These are phyloP conservation scores for Schoenoplectus tabernaemontani DNA, from an alignment of 202 grass and related monocot species.

Conservation along the genomic window DNA sequence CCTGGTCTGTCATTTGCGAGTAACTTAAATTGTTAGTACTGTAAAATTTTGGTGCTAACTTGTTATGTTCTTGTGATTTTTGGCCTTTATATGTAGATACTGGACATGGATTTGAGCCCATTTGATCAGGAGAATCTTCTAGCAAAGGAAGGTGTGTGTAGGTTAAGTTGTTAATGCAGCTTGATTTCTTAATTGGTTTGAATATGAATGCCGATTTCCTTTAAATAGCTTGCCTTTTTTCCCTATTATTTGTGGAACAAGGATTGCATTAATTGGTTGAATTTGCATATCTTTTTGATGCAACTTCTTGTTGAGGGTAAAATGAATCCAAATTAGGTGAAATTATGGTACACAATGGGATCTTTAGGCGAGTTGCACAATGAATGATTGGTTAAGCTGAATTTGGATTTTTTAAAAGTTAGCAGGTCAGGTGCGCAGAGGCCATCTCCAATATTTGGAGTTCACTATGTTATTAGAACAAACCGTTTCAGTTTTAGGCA, in stretches of 20 bases:
- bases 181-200: constrained; percentile 1
- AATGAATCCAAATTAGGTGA: background rate
- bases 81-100: constrained; percentile 47
- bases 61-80: constrained; percentile 4
- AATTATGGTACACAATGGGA: background rate
- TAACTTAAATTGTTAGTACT: background rate
- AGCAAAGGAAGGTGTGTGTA: constrained; percentile 49
- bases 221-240: background rate
- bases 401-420: background rate
- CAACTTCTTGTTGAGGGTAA: background rate
- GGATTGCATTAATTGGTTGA: background rate
- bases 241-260: background rate
- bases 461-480: background rate
- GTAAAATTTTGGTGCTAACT: constrained; percentile 6
- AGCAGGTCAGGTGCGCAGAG: background rate
- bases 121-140: constrained; percentile 66
- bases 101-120: constrained; percentile 82
- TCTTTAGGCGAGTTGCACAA: background rate
- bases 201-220: background rate
- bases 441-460: background rate
- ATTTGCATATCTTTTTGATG: background rate
- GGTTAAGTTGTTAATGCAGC: background rate
- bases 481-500: background rate
- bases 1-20: background rate
- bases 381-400: background rate